These are phyloP conservation scores for Diaporthe aspalathi DNA, from an alignment of 2,329 filamentous ascomycete species.

Conservation along the genomic window DNA sequence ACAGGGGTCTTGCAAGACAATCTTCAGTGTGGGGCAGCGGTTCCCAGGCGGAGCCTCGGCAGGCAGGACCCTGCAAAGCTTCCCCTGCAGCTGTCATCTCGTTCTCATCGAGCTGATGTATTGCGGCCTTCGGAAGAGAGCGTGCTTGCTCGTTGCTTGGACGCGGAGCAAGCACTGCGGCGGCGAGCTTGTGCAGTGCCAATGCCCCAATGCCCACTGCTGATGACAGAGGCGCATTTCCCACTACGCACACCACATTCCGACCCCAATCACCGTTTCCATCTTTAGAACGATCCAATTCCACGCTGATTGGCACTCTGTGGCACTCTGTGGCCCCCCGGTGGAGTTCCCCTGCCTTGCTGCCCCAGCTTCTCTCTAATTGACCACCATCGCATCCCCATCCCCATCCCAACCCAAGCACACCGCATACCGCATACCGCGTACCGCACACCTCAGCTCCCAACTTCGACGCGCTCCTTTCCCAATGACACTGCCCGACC, in stretches of 20 bases:
- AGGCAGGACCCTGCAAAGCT: conserved; percentile 32
- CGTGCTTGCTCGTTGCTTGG: background rate
- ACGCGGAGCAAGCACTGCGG: too few relatives aligned
- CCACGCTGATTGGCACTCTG: conserved; percentile 16
- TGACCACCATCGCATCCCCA: conserved; percentile 26
- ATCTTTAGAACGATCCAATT: conserved; percentile 19
- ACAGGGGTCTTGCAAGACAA: conserved; percentile 28
- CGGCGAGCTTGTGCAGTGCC: too few relatives aligned
- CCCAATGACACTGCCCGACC: conserved; percentile 17
- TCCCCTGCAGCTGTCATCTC: conserved; percentile 35
- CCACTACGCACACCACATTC: conserved; percentile 19
- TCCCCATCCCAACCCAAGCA: background rate
- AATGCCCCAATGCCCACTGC: background rate
- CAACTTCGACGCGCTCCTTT: conserved; percentile 21
- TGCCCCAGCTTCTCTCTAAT: conserved; percentile 25
- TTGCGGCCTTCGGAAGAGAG: background rate
- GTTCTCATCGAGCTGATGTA: conserved; percentile 8
- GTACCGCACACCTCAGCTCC: background rate
- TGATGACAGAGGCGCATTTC: conserved; percentile 17
- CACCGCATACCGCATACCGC: background rate
- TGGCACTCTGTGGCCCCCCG: conserved; percentile 9
- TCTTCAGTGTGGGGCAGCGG: background rate
- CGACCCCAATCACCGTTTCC: conserved; percentile 30
- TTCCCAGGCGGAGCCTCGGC: conserved; percentile 16
- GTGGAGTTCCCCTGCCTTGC: conserved; percentile 13